Evolutionary conservation across 1,139 yeast genomes (phyloP), one percentile per base, ranked within the genome.

Genomic region (Suhomyces chickasaworum): DNA sequence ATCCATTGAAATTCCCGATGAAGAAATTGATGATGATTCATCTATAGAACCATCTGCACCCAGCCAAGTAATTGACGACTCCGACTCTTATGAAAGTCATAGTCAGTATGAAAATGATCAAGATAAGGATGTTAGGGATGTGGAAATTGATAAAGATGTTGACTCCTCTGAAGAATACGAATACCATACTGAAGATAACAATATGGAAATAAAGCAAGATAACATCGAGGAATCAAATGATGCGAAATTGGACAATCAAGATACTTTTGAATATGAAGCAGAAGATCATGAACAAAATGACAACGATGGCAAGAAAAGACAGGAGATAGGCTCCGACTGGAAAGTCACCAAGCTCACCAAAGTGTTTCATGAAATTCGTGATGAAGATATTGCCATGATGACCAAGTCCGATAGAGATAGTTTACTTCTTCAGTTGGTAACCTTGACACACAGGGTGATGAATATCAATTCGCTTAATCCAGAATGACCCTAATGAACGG

Each of bases 351-450:
- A 43, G 9, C 35, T 43, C 7, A 38, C 42, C 6, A 5, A 32
- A 12, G 35, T 16, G 12, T 33, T 43, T 29, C 46, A 42, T 15
- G 12, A 33, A 10, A 38, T 53, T 12, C 41, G 53, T 12, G 54
- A 55, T 32, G 50, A 55, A 1, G 65, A 60, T 4, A 45, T 69
- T 12, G 48, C 53, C 7, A 18, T 34, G 3, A 43, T 71, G 50
- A 42, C 60, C 13, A 39, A 38, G 17, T 7, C 15, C 2, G 46
- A 43, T 12, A 39, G 46, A 18, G 46, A 43, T 12, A 29, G 15
- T 12, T 43, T 43, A 35, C 42, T 43, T 13, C n/a, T 38, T 10
- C 37, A 43, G 17, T 35, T 43, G 35, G 46, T 43, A 4, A 33
- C 39, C 15, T 35, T 43, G 13, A 43, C 46, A 3, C 46, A 43